Conservation (phyloP, 2,329 filamentous ascomycete genomes). For the Tolypocladium ovalisporum region DNA sequence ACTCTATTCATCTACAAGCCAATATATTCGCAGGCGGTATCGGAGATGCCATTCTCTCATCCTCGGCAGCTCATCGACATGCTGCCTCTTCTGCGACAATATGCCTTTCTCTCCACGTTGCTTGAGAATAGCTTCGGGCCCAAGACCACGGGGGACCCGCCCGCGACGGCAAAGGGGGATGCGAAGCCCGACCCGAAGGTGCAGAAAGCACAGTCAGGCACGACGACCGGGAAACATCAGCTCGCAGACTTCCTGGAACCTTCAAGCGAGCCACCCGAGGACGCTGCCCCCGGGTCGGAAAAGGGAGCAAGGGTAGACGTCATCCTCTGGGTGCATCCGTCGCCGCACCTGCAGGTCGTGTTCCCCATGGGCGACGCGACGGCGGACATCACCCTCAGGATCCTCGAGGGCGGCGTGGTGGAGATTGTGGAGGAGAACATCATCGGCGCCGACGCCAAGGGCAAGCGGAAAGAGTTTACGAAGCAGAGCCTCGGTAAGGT, state of each 20-base stretch:
- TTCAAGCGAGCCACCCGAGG: not conserved
- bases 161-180: not conserved
- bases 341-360: slow-evolving; percentile 38
- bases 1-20: slow-evolving; percentile 61
- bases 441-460: slow-evolving; percentile 9
- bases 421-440: slow-evolving; percentile 47
- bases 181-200: not conserved
- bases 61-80: slow-evolving; percentile 65
- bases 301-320: slow-evolving; percentile 34
- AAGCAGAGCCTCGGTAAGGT: slow-evolving; percentile 31
- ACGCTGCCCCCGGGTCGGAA: not conserved
- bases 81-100: slow-evolving; percentile 66
- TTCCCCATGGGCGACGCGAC: slow-evolving; percentile 40
- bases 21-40: slow-evolving; percentile 57
- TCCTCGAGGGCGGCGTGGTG: slow-evolving; percentile 48
- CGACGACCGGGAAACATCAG: slow-evolving; percentile 19
- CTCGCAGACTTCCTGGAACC: slow-evolving; percentile 19
- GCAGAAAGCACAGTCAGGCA: slow-evolving; percentile 2
- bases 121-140: slow-evolving; percentile 49
- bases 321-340: slow-evolving; percentile 38
- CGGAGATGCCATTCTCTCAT: slow-evolving; percentile 64
- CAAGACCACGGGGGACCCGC: slow-evolving; percentile 12
- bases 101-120: slow-evolving; percentile 57
- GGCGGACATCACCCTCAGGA: slow-evolving; percentile 45
- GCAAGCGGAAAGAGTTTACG: slow-evolving; percentile 21